Percentiles rank a stretch among this genome's conserved stretches.
Conservation (phyloP, 768 basidiomycete species). For the Peribolospora baueri region DNA sequence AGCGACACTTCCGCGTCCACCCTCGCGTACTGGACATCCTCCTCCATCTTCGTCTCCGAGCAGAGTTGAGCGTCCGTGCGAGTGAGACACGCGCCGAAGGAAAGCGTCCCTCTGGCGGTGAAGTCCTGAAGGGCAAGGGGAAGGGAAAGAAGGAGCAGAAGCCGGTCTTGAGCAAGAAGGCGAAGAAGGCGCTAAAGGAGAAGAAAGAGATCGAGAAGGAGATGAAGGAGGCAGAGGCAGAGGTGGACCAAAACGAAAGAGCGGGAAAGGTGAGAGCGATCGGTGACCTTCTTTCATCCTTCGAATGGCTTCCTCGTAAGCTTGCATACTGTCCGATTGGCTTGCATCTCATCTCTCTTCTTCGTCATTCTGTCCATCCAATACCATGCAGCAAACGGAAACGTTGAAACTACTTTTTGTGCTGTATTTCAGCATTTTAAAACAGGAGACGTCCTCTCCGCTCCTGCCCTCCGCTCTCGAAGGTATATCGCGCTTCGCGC, state of each 20-base stretch:
- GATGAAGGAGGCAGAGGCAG: slow-evolving; percentile 78
- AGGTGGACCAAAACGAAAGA: slow-evolving; percentile 76
- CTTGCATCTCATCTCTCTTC: background rate
- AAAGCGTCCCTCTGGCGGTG: slow-evolving; percentile 14
- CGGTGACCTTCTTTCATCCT: background rate
- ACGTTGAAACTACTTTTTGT: slow-evolving; percentile 92
- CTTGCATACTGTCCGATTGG: background rate
- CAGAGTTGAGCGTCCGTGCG: slow-evolving; percentile 54
- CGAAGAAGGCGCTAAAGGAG: slow-evolving; percentile 61
- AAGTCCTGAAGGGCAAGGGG: slow-evolving; percentile 25
- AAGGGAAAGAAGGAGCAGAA: slow-evolving; percentile 37
- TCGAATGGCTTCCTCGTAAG: background rate
- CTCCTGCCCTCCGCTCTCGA: slow-evolving; percentile 67
- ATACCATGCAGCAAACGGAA: slow-evolving; percentile 61
- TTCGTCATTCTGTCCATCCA: background rate
- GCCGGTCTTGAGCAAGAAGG: slow-evolving; percentile 76
- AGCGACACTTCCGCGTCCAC: slow-evolving; percentile 66
- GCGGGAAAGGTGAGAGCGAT: slow-evolving; percentile 39
- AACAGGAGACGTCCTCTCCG: slow-evolving; percentile 45
- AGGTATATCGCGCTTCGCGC: slow-evolving; percentile 79
- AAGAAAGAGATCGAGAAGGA: slow-evolving; percentile 73
- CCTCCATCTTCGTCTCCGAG: slow-evolving; percentile 59
- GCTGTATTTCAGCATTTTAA: slow-evolving; percentile 85
- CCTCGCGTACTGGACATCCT: slow-evolving; percentile 70
- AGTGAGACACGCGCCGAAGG: slow-evolving; percentile 32